Evolutionary conservation across 441 rosid species (phyloP).

Genomic region (Pelargonium fulgidum): DNA sequence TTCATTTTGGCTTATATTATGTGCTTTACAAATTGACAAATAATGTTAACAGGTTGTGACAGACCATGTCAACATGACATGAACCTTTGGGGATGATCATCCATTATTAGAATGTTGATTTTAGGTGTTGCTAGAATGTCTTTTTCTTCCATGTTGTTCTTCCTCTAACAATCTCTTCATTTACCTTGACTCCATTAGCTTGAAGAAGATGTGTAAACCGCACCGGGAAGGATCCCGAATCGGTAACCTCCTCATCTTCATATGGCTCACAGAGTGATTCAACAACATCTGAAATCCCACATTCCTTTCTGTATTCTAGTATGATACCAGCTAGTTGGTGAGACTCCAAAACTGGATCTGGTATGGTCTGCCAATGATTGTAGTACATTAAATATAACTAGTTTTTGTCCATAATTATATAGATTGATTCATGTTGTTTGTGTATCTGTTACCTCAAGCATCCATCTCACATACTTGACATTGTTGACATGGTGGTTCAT

Average conservation of each 20-base stretch:
- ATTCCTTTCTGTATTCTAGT: slow-evolving; percentile 54
- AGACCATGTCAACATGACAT: no score
- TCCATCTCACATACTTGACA: slow-evolving; percentile 70
- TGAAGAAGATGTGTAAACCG: slow-evolving; percentile 56
- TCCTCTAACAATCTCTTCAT: slow-evolving; percentile 58
- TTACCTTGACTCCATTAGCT: slow-evolving; percentile 23
- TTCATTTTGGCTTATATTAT: no score
- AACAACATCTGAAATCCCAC: slow-evolving; percentile 47
- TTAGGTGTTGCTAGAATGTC: not conserved
- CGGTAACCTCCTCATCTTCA: slow-evolving; percentile 30
- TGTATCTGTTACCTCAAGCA: slow-evolving; percentile 52
- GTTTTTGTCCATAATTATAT: not conserved
- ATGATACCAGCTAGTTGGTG: slow-evolving; percentile 43
- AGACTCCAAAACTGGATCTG: slow-evolving; percentile 43
- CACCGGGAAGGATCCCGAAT: slow-evolving; percentile 40
- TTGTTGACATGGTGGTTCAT: slow-evolving; percentile 78
- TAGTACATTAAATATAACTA: not conserved
- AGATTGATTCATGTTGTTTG: no score
- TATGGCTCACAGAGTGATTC: slow-evolving; percentile 55
- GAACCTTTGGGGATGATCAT: no score
- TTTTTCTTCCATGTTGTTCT: slow-evolving; percentile 53
- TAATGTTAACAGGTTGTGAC: no score
- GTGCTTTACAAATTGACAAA: no score
- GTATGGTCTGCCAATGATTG: slow-evolving; percentile 37
- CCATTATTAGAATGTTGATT: no score